A percentile compares a stretch with the other conserved stretches of the same genome.
phyloP scores from a whole-genome alignment of 345 rosid species.

The Populus ilicifolia region DNA sequence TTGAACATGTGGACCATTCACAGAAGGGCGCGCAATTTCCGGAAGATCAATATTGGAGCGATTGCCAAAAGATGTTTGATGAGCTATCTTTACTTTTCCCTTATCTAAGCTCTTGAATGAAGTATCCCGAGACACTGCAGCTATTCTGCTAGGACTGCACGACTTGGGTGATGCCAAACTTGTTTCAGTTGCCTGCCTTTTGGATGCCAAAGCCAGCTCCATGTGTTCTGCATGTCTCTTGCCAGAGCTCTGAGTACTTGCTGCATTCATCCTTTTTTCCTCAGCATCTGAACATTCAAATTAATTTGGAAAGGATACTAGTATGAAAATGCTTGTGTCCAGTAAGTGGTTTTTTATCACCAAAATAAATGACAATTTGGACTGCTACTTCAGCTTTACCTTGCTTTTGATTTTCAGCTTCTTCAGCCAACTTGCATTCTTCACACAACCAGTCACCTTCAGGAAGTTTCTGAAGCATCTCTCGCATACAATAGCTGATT shows the following conservation, averaged over 20 bases:
- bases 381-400: conserved; percentile 37
- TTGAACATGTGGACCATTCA: conserved; percentile 44
- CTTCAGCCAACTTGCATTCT: conserved; percentile 81
- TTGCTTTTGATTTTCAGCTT: conserved; percentile 59
- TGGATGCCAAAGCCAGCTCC: conserved; percentile 44
- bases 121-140: conserved; percentile 42
- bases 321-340: neutral
- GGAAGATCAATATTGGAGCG: conserved; percentile 34
- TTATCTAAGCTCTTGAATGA: conserved; percentile 35
- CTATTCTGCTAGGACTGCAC: conserved; percentile 41
- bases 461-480: conserved; percentile 77
- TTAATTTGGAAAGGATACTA: conserved; percentile 21
- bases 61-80: conserved; percentile 41
- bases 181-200: conserved; percentile 59
- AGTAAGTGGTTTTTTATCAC: neutral
- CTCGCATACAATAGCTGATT: conserved; percentile 93
- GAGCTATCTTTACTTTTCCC: conserved; percentile 50
- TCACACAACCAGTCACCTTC: conserved; percentile 96
- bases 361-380: neutral
- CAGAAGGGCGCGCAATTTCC: conserved; percentile 44
- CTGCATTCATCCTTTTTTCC: conserved; percentile 41
- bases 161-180: conserved; percentile 60
- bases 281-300: conserved; percentile 50
- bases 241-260: conserved; percentile 36
- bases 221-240: conserved; percentile 57